Conservation (phyloP, 805 yeast genomes). For the Hanseniaspora pseudoguilliermondii region DNA sequence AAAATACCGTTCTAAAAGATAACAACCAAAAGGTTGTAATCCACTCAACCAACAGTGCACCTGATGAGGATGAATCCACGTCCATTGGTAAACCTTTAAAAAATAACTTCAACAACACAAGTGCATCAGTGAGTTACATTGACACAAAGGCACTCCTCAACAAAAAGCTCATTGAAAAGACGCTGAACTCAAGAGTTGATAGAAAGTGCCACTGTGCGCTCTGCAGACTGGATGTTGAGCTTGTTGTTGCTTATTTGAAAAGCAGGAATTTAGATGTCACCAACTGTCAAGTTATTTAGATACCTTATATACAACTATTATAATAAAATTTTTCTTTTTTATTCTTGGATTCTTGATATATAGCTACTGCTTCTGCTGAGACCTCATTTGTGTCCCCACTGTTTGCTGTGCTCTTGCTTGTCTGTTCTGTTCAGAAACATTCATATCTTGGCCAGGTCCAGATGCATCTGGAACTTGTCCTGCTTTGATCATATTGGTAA, state of each 20-base stretch:
- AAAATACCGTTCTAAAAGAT: not conserved
- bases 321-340: no score
- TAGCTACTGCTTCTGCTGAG: not conserved
- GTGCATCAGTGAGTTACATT: not conserved
- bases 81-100: not conserved
- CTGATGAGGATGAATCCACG: not conserved
- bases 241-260: conserved; percentile 3
- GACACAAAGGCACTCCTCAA: not conserved
- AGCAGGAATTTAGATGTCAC: not conserved
- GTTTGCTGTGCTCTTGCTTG: not conserved
- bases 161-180: not conserved
- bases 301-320: not conserved
- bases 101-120: not conserved
- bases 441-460: not conserved
- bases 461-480: not conserved
- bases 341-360: not conserved
- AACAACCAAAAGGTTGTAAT: not conserved
- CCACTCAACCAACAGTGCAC: not conserved
- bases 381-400: not conserved
- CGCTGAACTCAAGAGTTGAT: not conserved
- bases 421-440: not conserved
- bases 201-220: conserved; percentile 3
- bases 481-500: conserved; percentile 3
- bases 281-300: not conserved
- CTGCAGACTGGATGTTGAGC: conserved; percentile 6